Evolutionary conservation across 352 stramenopile genomes (phyloP), one percentile per base, ranked within the genome.

Genomic region (Heterotrichella gracilis): DNA sequence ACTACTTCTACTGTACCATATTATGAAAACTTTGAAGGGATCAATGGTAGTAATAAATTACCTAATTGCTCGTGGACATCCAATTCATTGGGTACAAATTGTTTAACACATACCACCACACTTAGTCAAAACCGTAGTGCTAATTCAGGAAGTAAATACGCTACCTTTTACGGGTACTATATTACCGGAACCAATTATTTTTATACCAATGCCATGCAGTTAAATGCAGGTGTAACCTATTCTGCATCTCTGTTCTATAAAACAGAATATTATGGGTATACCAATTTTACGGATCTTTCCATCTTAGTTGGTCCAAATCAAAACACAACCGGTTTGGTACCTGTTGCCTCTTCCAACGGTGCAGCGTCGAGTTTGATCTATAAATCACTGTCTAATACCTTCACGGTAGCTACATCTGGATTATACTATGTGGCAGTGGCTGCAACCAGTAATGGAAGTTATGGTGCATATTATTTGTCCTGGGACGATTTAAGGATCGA

Each of bases 1-100:
- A n/a, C n/a, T 53, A 53, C 32, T n/a, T 17, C 9, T n/a, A 53
- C 9, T 53, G 32, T 53, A 17, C 32, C 32, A 17, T 53, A 53
- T 53, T 53, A 53, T 53, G 32, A 53, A 53, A n/a, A n/a, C 9
- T 53, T 53, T 53, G 32, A 53, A 53, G 32, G 32, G 32, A 53
- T 53, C 32, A 9, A 53, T 9, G n/a, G 9, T n/a, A 53, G n/a
- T 53, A 53, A 53, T 53, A n/a, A 53, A 53, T 53, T 53, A n/a
- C 32, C 32, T 9, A 53, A 53, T 53, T 53, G 32, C n/a, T 53
- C 32, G 32, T 53, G 32, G 32, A 9, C n/a, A 53, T 17, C n/a
- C n/a, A 53, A 53, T 53, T 17, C 9, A 17, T n/a, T n/a, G n/a
- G n/a, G n/a, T n/a, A 53, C 9, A 9, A 53, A 53, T n/a, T 9